phyloP scores from a whole-genome alignment of 306 rosid species.

The Vigna unguiculata region DNA sequence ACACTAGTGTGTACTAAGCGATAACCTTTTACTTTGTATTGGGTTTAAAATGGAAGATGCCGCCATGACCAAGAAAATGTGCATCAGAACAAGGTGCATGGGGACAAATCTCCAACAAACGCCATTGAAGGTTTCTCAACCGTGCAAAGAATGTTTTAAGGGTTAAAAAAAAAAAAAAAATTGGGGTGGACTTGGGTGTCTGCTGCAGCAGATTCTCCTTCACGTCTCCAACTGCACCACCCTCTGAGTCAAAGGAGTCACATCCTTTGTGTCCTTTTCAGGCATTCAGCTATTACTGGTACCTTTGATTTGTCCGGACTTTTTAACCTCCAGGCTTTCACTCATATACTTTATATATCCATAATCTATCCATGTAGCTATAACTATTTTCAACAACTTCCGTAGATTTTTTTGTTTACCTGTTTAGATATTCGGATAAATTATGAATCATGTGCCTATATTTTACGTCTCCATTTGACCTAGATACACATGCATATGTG shows the following conservation, averaged over 20 bases:
- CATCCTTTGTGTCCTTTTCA: constrained; percentile 60
- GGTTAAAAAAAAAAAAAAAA: constrained; percentile 34
- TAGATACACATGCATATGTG: constrained; percentile 16
- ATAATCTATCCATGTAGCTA: constrained; percentile 15
- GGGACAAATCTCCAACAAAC: constrained; percentile 64
- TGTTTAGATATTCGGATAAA: constrained; percentile 48
- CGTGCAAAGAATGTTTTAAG: constrained; percentile 55
- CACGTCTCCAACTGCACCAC: constrained; percentile 80
- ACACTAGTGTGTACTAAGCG: constrained; percentile 47
- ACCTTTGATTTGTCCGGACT: constrained; percentile 41
- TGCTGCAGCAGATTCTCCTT: constrained; percentile 76
- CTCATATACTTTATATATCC: constrained; percentile 30
- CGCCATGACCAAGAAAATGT: constrained; percentile 39
- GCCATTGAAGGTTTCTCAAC: constrained; percentile 61
- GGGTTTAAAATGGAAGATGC: constrained; percentile 28
- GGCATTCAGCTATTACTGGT: constrained; percentile 36
- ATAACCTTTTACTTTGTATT: constrained; percentile 58
- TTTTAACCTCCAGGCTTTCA: constrained; percentile 39
- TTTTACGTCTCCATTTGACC: constrained; percentile 46
- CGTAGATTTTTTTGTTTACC: constrained; percentile 50
- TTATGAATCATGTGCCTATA: constrained; percentile 43
- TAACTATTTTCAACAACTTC: constrained; percentile 50
- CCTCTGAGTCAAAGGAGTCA: constrained; percentile 67
- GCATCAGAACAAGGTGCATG: constrained; percentile 54
- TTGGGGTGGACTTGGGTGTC: constrained; percentile 55